Evolutionary conservation across 2,329 filamentous ascomycete genomes (phyloP).

Genomic region (Pseudogymnoascus sp.): DNA sequence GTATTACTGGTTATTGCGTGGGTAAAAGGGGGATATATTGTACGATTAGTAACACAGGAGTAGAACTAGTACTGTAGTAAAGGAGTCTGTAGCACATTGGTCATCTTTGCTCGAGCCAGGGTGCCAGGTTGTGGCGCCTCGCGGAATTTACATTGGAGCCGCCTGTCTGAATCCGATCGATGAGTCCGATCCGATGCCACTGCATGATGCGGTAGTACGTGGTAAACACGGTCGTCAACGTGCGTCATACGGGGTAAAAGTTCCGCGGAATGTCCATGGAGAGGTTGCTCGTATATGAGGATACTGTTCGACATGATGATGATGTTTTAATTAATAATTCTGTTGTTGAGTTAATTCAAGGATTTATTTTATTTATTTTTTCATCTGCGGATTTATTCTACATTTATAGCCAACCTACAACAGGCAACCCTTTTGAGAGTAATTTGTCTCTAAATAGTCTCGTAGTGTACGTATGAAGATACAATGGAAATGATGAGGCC

Average conservation of each 20-base stretch:
- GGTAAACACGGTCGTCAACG: neutral
- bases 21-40: neutral
- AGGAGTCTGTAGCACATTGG: neutral
- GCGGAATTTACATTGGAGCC: neutral
- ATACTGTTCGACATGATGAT: too few relatives aligned
- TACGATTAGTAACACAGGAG: neutral
- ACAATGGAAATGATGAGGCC: neutral
- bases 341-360: too few relatives aligned
- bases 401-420: too few relatives aligned
- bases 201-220: neutral
- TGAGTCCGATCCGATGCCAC: neutral
- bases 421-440: neutral
- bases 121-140: neutral
- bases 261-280: neutral
- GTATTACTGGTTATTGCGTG: neutral
- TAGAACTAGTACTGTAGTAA: slow-evolving; percentile 4
- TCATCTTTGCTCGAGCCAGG: neutral
- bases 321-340: too few relatives aligned
- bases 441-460: too few relatives aligned
- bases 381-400: too few relatives aligned
- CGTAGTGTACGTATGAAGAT: neutral
- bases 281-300: neutral
- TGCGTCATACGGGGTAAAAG: neutral
- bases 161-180: neutral
- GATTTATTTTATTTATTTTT: too few relatives aligned